Evolutionary conservation across 2,329 filamentous ascomycete species (phyloP).

Genomic region (Aspergillus proliferans): DNA sequence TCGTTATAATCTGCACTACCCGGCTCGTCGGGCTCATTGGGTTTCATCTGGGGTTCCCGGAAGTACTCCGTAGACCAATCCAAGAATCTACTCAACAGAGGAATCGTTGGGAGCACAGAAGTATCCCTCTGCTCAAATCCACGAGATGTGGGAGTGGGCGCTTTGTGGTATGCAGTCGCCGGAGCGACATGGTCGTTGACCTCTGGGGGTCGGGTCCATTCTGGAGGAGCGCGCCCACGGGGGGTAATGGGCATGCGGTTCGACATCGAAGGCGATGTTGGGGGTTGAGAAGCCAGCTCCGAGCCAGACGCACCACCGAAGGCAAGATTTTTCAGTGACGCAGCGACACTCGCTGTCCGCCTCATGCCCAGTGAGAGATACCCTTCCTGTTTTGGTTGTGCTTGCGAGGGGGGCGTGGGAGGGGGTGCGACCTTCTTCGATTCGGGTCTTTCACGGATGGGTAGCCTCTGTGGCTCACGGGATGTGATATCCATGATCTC

Average conservation of each 20-base stretch:
- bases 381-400: constrained; percentile 50
- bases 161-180: constrained; percentile 66
- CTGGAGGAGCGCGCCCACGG: constrained; percentile 48
- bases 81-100: constrained; percentile 75
- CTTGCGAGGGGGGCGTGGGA: constrained; percentile 44
- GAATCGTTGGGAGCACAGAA: constrained; percentile 57
- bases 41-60: constrained; percentile 96
- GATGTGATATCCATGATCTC: constrained; percentile 46
- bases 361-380: constrained; percentile 57
- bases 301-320: constrained; percentile 41
- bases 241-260: constrained; percentile 36
- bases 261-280: constrained; percentile 23
- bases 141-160: constrained; percentile 72
- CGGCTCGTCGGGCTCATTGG: constrained; percentile 89
- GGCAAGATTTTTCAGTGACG: constrained; percentile 57
- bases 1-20: constrained; percentile 96
- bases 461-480: constrained; percentile 35
- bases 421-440: constrained; percentile 33
- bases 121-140: constrained; percentile 61
- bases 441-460: constrained; percentile 26
- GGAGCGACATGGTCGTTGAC: constrained; percentile 64
- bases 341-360: constrained; percentile 59
- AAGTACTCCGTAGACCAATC: constrained; percentile 98
- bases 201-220: constrained; percentile 63
- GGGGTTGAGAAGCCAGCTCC: constrained; percentile 18